phyloP scores from a whole-genome alignment of 306 rosid species.

The Cucurbita argyrosperma region DNA sequence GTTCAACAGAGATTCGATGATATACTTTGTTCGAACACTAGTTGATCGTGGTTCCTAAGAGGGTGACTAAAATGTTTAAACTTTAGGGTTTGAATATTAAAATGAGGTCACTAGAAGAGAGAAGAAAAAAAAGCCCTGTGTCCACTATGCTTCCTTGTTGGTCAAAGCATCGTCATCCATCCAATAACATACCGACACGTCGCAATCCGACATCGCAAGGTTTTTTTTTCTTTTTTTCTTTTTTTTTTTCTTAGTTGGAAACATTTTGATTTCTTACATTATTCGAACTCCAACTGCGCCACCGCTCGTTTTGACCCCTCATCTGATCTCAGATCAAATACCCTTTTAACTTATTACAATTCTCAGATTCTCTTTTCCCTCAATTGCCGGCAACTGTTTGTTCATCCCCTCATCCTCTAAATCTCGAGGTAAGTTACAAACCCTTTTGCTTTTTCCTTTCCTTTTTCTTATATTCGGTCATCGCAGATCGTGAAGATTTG shows the following conservation, averaged over 20 bases:
- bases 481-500: not conserved
- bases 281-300: constrained; percentile 1
- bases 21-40: too few species aligned
- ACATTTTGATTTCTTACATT: not conserved
- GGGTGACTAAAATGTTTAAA: too few species aligned
- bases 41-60: too few species aligned
- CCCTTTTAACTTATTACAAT: not conserved
- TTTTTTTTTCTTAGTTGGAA: not conserved
- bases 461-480: not conserved
- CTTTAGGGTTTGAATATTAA: too few species aligned
- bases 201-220: not conserved
- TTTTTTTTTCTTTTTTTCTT: too few species aligned
- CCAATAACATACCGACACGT: constrained; percentile 15
- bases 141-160: constrained; percentile 3
- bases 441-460: not conserved
- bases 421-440: not conserved
- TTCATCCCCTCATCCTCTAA: not conserved
- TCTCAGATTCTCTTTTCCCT: not conserved
- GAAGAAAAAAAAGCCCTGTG: not conserved
- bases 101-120: not conserved
- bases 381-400: not conserved
- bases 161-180: not conserved
- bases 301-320: not conserved
- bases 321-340: not conserved
- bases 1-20: too few species aligned